Evolutionary conservation across 2,329 filamentous ascomycete genomes (phyloP), one percentile per base, ranked within the genome.

Genomic region (Lecanicillium sp.): DNA sequence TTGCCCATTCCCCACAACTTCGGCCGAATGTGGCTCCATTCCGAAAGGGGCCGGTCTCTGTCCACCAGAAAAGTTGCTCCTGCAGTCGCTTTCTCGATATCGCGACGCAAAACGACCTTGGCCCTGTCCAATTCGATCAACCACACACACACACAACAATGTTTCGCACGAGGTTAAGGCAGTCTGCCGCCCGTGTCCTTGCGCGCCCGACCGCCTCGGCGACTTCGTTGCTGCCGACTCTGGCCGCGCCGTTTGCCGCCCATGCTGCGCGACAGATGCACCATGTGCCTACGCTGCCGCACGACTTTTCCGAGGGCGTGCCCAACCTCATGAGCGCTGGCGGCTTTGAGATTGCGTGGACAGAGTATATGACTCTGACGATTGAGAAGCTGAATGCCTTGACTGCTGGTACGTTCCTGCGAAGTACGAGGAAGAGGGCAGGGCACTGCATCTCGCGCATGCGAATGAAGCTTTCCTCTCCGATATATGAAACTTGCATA

Each of bases 301-400:
- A 73, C 40, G 56, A 69, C 48, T 71, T 62, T 62, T 57, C 58
- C 36, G 42, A 70, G 32, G 74, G 71, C 43, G 69, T 95, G 5
- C 74, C 78, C n/a, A 77, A 78, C 12, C 71, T 97, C 44, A 70
- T 95, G 56, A 80, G 80, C 20, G 60, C 71, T 2, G 68, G 74
- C 36, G 85, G 77, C 39, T 94, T 85, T 62, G 65, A 82, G 40
- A 73, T 86, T 39, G 81, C 88, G 36, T 98, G 87, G 81, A 81
- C 74, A 25, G 71, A 88, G 55, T 94, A 96, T 66, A 88, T 94
- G 71, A 57, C 66, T 28, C 64, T 83, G 48, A 71, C 90, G 53
- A 61, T 89, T 37, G 70, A 87, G 46, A 84, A 84, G 62, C 73
- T 97, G 58, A 94, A 94, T 61, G 63, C 69, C 42, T 61, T 84